Evolutionary conservation across 768 basidiomycete species (phyloP).

Genomic region (Epithele typhae): DNA sequence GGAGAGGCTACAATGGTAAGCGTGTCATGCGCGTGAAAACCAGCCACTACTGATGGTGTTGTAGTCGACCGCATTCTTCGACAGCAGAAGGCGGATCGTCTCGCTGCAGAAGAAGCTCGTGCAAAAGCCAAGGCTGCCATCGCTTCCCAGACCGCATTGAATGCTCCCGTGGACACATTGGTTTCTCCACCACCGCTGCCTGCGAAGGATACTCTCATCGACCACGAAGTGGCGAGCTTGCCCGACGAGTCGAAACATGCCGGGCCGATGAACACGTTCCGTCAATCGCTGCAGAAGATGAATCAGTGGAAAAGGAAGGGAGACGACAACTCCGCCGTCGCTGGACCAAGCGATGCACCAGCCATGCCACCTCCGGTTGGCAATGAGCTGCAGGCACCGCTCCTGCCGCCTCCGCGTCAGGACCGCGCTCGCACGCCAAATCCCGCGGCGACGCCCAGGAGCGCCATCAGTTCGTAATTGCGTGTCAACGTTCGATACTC

Average conservation of each 20-base stretch:
- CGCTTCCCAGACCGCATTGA: neutral
- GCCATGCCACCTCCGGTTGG: neutral
- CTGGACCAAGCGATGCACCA: neutral
- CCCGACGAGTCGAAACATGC: neutral
- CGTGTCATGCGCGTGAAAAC: too few relatives aligned
- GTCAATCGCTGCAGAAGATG: conserved; percentile 1
- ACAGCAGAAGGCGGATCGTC: conserved; percentile 68
- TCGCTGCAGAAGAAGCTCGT: conserved; percentile 47
- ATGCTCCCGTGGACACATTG: conserved; percentile 5
- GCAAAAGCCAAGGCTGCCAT: conserved; percentile 29
- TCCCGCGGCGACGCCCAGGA: conserved; percentile 35
- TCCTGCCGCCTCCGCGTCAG: conserved; percentile 7
- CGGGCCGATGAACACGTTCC: conserved; percentile 5
- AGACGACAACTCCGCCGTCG: neutral
- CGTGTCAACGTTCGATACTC: neutral
- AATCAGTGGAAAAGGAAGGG: conserved; percentile 1
- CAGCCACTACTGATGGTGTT: neutral
- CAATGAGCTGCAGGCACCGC: neutral
- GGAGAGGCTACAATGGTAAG: conserved; percentile 83
- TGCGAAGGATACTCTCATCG: neutral
- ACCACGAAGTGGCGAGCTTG: neutral
- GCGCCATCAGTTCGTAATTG: conserved; percentile 35
- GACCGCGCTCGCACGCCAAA: conserved; percentile 14
- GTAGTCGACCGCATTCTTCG: conserved; percentile 87
- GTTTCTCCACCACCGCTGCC: neutral